These are phyloP conservation scores for Houttuynia cordata DNA, from an alignment of 164 flowering plant genomes.

Conservation along the genomic window DNA sequence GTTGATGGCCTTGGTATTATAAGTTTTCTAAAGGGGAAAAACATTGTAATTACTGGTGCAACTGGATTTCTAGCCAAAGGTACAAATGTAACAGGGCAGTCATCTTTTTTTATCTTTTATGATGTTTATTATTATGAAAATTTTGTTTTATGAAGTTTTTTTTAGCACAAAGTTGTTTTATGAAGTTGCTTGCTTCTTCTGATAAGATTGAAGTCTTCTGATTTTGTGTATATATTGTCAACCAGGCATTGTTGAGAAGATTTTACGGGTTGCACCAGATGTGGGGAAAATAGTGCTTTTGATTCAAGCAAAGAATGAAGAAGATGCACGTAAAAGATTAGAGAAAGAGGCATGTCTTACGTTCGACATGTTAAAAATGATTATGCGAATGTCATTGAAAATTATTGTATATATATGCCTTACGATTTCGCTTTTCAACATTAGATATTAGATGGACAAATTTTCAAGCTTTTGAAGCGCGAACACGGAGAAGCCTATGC, in stretches of 20 bases:
- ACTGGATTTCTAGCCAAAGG: constrained; percentile 96
- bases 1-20: constrained; percentile 70
- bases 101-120: no score
- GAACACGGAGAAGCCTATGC: constrained; percentile 60
- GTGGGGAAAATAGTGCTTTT: constrained; percentile 66
- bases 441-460: constrained; percentile 59
- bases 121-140: no score
- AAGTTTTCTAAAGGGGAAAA: constrained; percentile 60
- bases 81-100: constrained; percentile 3
- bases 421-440: background rate
- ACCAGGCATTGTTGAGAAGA: constrained; percentile 90
- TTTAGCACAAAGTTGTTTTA: no score
- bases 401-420: background rate
- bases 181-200: background rate
- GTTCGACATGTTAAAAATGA: background rate
- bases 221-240: no score
- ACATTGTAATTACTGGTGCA: constrained; percentile 73
- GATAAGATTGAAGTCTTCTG: background rate
- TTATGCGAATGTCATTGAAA: background rate
- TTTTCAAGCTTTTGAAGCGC: constrained; percentile 56
- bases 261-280: constrained; percentile 69
- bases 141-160: no score
- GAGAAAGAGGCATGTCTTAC: constrained; percentile 47
- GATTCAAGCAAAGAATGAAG: constrained; percentile 68
- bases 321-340: constrained; percentile 61